Conservation (phyloP, 192 early-diverging fungal genomes). For the Spizellomyces sp. region DNA sequence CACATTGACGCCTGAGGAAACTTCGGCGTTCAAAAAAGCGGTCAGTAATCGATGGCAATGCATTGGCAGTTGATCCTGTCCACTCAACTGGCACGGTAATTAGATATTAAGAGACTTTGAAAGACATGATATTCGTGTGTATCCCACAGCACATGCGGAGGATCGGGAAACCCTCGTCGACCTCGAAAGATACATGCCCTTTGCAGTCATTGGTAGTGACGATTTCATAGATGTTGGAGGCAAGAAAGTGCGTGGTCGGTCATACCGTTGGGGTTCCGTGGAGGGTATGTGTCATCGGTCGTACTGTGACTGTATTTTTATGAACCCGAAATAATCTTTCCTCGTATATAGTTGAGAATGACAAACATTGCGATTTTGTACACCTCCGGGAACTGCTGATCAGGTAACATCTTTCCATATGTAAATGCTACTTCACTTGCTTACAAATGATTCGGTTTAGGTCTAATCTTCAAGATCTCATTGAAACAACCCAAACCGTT, state of each 20-base stretch:
- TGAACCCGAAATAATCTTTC: not conserved
- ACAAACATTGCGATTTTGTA: slow-evolving; percentile 96
- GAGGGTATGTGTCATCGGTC: slow-evolving; percentile 57
- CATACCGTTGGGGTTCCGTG: slow-evolving; percentile 96
- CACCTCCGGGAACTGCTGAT: slow-evolving; percentile 89
- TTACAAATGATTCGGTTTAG: slow-evolving; percentile 41
- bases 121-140: slow-evolving; percentile 64
- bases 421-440: not conserved
- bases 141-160: slow-evolving; percentile 75
- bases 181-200: slow-evolving; percentile 81
- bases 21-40: slow-evolving; percentile 85
- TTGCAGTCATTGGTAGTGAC: slow-evolving; percentile 95
- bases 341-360: slow-evolving; percentile 78
- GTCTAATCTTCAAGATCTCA: slow-evolving; percentile 95
- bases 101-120: slow-evolving; percentile 70
- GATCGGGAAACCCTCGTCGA: slow-evolving; percentile 68
- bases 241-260: slow-evolving; percentile 86
- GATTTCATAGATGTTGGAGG: slow-evolving; percentile 79
- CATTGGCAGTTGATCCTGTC: not conserved
- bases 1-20: slow-evolving; percentile 84
- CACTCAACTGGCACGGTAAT: not conserved
- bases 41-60: slow-evolving; percentile 34
- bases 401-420: slow-evolving; percentile 27
- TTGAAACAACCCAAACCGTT: slow-evolving; percentile 94
- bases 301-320: not conserved